Base-by-base conservation (phyloP, 805 yeast genomes). In the Metschnikowia noctiluminum region DNA sequence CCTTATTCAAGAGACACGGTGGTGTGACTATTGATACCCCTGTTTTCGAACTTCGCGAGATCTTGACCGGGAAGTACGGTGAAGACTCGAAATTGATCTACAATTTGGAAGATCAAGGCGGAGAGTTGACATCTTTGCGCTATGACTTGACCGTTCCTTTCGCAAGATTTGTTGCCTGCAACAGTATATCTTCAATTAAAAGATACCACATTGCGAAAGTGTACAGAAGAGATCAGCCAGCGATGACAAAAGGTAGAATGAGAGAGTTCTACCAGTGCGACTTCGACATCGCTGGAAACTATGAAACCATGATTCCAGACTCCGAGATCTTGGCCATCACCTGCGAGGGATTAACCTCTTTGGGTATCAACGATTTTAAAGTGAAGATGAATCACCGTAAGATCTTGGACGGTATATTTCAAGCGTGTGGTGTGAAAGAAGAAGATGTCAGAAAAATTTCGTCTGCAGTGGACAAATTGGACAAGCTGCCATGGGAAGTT, bases 181-280 rank as follows among this genome's bases (percentile, higher is more conserved):
- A 94, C 74, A 89, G 88, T 61, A 81, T 94, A 52, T 85, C 89
- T 59, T 81, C 76, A 63, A 92, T 94, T 70, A 94, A 94, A 73
- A 80, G 99, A 65, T 94, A 83, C 67, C 99, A 94, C 72, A 89
- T 94, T 56, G 99, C 99, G 59, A 94, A 94, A 69, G 99, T 94
- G 46, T 94, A 94, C 73, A 84, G 99, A 75, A 87, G 99, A 72
- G 99, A 94, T 67, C 99, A 94, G 71, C 99, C 99, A 6, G 99
- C 99, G 8, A 94, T 94, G 99, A 92, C 98, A 44, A 94, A 94
- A 71, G 99, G 99, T 53, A 82, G 99, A 71, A 94, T 94, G 99
- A 87, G 99, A 80, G 99, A 94, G 71, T 94, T 94, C 63, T 94
- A 94, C 70, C 99, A 94, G 73, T 94, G 99, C 76, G 99, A 94